Base-by-base conservation (phyloP, 2,329 filamentous ascomycete species). In the Apiospora sp. region DNA sequence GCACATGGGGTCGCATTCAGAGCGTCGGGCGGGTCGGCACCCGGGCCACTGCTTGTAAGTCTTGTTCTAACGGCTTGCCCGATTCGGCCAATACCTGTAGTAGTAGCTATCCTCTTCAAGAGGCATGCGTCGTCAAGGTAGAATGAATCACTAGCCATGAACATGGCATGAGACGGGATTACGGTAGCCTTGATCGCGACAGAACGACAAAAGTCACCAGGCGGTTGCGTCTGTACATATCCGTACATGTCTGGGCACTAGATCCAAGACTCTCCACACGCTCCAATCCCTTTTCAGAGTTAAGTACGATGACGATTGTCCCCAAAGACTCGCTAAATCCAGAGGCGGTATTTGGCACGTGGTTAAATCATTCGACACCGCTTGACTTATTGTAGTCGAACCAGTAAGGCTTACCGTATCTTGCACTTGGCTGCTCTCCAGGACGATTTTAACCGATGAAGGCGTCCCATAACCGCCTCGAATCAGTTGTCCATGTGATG, bases 301-400 rank as follows among this genome's bases (percentile, higher is more conserved):
- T 64, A 41, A 10, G 58, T 64, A 22, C 22, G 30, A 41, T 41
- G 58, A 41, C 58, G 58, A 64, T 16, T 41, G 8, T n/a, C 2
- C 19, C 13, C 41, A 41, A 34, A 64, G 58, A 34, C 58, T 64
- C 58, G 19, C 41, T 14, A 24, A 34, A 41, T 12, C 58, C 58
- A 64, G 22, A 24, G 58, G 34, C 30, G n/a, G 37, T 12, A 41
- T 41, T 64, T 64, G 41, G 58, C 58, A 64, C 58, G 58, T 64
- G 58, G 58, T 64, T 41, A 22, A 12, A 41, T 64, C 30, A 41
- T 64, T 64, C 58, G 58, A 41, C 34, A 64, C 58, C 58, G 58
- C 58, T 64, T 41, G 16, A 64, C 34, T 10, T 41, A 41, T 41
- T 41, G 14, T 12, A 37, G 34, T 61, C 54, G 19, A 22, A 22